Base-by-base conservation (phyloP, 106 monocot species). In the Dioscorea dumetorum region DNA sequence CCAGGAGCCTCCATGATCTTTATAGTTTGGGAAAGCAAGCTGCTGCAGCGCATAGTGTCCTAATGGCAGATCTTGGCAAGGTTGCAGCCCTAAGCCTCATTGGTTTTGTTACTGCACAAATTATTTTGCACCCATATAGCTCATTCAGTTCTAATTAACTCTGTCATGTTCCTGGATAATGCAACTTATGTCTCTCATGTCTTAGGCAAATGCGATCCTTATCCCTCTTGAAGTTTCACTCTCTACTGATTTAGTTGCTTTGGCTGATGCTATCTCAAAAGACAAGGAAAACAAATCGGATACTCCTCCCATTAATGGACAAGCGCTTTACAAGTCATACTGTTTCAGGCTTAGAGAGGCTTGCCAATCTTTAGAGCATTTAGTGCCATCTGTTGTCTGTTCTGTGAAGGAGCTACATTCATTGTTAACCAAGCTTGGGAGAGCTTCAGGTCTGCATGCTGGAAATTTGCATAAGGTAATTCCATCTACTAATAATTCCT, bases 401-500 rank as follows among this genome's bases (percentile, higher is more conserved):
- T 63, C 63, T 68, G 84, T 75, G 50, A 83, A 87, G 67, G 83
- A 90, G 41, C 62, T 99, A 57, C 78, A 85, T 66, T 67, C 84
- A 50, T 78, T 83, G 81, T 49, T 99, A 58, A 87, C 67, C 58
- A 93, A 83, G 69, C 99, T 99, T 83, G 90, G 84, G 60, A 82
- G 80, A 22, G 52, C 76, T 70, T 82, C 99, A 61, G 83, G 85
- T 70, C 68, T 81, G 3, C 99, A 93, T 83, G 89, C 99, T 50
- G 87, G 93, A 60, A 99, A 87, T 76, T 87, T 99, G 69, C 92
- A 93, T 67, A 93, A 93, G 71, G 99, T 99, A 70, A 72, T 61
- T 60, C 21, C 35, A 23, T 33, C 8, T 72, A 24, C 52, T 41
- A 65, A 65, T 15, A 62, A 28, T 62, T 2, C 32, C 5, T 32